Base-by-base conservation (phyloP, 179 eudicot genomes). In the Silene noctiflora region DNA sequence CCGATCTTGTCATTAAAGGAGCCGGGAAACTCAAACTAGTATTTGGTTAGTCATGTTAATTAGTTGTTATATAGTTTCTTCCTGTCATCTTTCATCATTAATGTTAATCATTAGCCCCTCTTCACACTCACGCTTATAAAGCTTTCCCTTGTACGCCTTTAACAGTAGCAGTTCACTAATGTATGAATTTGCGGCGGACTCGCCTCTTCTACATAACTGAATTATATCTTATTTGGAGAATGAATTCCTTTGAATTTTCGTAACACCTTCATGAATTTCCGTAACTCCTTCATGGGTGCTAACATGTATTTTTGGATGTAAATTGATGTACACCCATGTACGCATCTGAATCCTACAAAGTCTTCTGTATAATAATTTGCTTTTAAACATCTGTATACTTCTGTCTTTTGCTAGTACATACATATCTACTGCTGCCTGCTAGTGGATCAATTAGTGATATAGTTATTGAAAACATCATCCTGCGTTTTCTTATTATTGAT, bases 21-120 rank as follows among this genome's bases (percentile, higher is more conserved):
- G 85, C 97, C 75, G 99, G 99, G 68, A 93, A 86, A 77, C 97
- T 95, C 70, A 93, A 93, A 80, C 74, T 95, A 86, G 99, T 95
- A 72, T 95, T 93, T 86, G 99, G 99, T 93, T 79, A 70, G 79
- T 60, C 72, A 63, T 55, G 56, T 64, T 71, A 25, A 24, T 4
- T 71, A n/a, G 29, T 56, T 7, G 48, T 14, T 81, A 25, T 22
- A 10, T 67, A 27, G 51, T 48, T 42, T 61, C 21, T 13, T 27
- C 35, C 51, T n/a, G 64, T 68, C 16, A 55, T 21, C 44, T 33
- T 69, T 51, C 9, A 19, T 56, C 31, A 10, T 56, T 31, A 39
- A 21, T 67, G 31, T 11, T 24, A 5, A 56, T 16, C 1, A 22
- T 31, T 6, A 24, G 4, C 71, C 53, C 48, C 48, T 17, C 69